Percentiles rank a stretch among this genome's conserved stretches.
Evolutionary conservation across 2,329 filamentous ascomycete species (phyloP).

Genomic region (Thielaviopsis ethacetica): DNA sequence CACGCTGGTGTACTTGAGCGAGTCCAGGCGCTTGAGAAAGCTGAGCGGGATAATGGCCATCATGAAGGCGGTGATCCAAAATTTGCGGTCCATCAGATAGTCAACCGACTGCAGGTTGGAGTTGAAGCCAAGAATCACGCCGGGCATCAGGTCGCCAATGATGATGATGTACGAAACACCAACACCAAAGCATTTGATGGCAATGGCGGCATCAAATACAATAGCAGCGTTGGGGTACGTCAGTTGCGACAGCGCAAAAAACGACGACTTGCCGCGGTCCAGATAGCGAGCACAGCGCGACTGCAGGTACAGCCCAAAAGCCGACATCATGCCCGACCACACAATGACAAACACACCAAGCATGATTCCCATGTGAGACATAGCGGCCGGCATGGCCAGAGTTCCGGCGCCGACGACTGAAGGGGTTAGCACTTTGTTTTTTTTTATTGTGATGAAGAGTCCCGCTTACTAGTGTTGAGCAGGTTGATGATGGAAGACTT

Average conservation of each 20-base stretch:
- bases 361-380: slow-evolving; percentile 88
- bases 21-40: slow-evolving; percentile 81
- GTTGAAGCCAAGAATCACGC: slow-evolving; percentile 70
- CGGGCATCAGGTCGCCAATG: slow-evolving; percentile 95
- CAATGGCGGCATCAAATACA: slow-evolving; percentile 88
- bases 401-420: slow-evolving; percentile 85
- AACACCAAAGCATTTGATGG: slow-evolving; percentile 95
- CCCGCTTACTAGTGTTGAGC: slow-evolving; percentile 70
- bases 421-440: slow-evolving; percentile 12
- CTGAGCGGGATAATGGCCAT: slow-evolving; percentile 86
- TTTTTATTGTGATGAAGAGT: neutral
- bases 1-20: slow-evolving; percentile 91
- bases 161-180: slow-evolving; percentile 97
- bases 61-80: slow-evolving; percentile 98
- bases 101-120: slow-evolving; percentile 41
- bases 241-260: slow-evolving; percentile 92
- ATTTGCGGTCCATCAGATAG: slow-evolving; percentile 77
- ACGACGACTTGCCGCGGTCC: slow-evolving; percentile 74
- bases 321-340: slow-evolving; percentile 79
- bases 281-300: slow-evolving; percentile 85
- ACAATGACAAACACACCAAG: slow-evolving; percentile 71
- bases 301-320: slow-evolving; percentile 90
- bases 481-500: slow-evolving; percentile 87
- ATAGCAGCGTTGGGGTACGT: slow-evolving; percentile 95
- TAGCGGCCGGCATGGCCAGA: slow-evolving; percentile 83